Conservation (phyloP, 108 stramenopile genomes). For the Nitzschia sp. region DNA sequence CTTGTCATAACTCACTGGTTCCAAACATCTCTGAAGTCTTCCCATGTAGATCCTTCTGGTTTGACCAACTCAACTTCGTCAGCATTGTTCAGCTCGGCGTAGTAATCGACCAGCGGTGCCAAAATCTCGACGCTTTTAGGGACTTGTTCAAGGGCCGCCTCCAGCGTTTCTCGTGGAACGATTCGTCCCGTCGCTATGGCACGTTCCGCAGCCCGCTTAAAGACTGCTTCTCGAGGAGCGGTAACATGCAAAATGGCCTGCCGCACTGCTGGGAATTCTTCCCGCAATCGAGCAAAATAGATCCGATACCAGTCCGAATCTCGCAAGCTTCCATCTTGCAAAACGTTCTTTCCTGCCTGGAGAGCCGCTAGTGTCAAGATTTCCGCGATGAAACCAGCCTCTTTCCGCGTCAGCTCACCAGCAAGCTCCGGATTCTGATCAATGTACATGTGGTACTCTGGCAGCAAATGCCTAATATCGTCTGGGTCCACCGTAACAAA, state of each 20-base stretch:
- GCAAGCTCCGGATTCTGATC: slow-evolving; percentile 60
- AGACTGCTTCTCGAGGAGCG: slow-evolving; percentile 73
- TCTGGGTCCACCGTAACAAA: slow-evolving; percentile 91
- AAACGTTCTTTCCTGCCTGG: slow-evolving; percentile 72
- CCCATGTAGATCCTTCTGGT: slow-evolving; percentile 58
- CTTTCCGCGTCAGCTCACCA: slow-evolving; percentile 79
- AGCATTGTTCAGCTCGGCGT: slow-evolving; percentile 75
- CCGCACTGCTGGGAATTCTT: slow-evolving; percentile 70
- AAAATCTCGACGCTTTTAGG: slow-evolving; percentile 71
- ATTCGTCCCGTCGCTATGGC: slow-evolving; percentile 71
- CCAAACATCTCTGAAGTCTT: slow-evolving; percentile 72
- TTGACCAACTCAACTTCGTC: slow-evolving; percentile 65
- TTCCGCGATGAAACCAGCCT: slow-evolving; percentile 81
- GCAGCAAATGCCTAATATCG: slow-evolving; percentile 70
- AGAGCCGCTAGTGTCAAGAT: slow-evolving; percentile 81
- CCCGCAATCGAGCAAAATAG: slow-evolving; percentile 66
- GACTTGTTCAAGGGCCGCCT: slow-evolving; percentile 73
- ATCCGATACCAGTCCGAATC: slow-evolving; percentile 78
- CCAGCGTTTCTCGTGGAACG: slow-evolving; percentile 69
- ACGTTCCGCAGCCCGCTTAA: slow-evolving; percentile 69
- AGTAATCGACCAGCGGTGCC: slow-evolving; percentile 69
- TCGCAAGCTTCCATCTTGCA: slow-evolving; percentile 84
- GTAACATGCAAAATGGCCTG: slow-evolving; percentile 83
- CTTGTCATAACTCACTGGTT: slow-evolving; percentile 61
- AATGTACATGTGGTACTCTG: slow-evolving; percentile 79